Evolutionary conservation across 1,284 basidiomycete genomes (phyloP).

Genomic region (Cystobasidium pallidum): DNA sequence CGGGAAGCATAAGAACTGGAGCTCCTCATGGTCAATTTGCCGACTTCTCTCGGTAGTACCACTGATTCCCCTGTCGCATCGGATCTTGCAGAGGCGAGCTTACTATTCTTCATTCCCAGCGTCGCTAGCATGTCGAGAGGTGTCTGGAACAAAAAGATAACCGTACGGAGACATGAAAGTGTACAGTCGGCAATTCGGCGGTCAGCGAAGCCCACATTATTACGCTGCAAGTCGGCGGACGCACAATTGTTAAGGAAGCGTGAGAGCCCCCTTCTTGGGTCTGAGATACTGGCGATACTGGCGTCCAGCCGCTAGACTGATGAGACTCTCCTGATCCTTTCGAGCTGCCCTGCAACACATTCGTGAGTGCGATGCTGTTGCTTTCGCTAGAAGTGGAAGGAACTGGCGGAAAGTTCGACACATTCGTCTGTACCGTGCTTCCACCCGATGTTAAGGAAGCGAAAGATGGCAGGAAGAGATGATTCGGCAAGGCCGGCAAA

Average conservation of each 20-base stretch:
- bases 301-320: neutral
- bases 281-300: neutral
- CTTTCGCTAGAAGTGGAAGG: neutral
- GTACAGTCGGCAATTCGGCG: neutral
- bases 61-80: too few relatives aligned
- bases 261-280: neutral
- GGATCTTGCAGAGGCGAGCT: neutral
- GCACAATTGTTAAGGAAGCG: neutral
- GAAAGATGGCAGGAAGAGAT: neutral
- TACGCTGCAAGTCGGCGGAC: neutral
- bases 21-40: neutral
- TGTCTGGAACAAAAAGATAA: neutral
- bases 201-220: too few relatives aligned
- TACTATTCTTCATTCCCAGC: neutral
- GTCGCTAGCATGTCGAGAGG: slow-evolving; percentile 26
- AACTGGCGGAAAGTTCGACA: neutral
- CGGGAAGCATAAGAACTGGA: neutral
- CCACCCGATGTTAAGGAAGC: neutral
- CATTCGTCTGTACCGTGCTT: neutral
- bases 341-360: neutral
- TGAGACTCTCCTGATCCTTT: slow-evolving; percentile 1
- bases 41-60: neutral
- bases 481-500: neutral
- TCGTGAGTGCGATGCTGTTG: neutral
- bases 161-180: too few relatives aligned